A percentile compares a stretch with the other conserved stretches of the same genome.
phyloP scores from a whole-genome alignment of 805 yeast genomes.

The Ogataea nitratoaversa region DNA sequence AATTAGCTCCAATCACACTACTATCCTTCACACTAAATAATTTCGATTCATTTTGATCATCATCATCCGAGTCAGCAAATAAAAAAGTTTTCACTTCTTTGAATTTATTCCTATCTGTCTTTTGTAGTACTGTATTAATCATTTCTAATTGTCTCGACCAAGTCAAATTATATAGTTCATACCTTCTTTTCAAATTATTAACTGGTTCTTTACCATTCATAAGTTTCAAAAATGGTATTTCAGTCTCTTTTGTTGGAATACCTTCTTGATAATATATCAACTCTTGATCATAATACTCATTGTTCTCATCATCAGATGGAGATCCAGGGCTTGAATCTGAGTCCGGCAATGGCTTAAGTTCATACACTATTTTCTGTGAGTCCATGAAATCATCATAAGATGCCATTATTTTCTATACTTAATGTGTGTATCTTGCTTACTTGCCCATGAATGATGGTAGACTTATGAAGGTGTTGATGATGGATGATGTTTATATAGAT shows the following conservation, averaged over 20 bases:
- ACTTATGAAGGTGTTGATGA: too few species aligned
- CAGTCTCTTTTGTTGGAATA: constrained; percentile 11
- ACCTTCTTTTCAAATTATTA: constrained; percentile 34
- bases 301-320: neutral
- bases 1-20: constrained; percentile 3
- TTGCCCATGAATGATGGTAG: too few species aligned
- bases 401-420: neutral
- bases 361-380: constrained; percentile 31
- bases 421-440: neutral
- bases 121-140: constrained; percentile 28
- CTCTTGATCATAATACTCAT: constrained; percentile 5
- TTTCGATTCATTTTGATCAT: too few species aligned
- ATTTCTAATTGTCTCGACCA: constrained; percentile 32
- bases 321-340: neutral
- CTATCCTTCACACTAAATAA: neutral
- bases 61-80: constrained; percentile 7
- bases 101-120: constrained; percentile 34
- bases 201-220: constrained; percentile 41
- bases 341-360: constrained; percentile 13
- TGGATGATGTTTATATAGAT: too few species aligned
- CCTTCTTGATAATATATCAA: constrained; percentile 18
- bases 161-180: constrained; percentile 37
- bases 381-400: constrained; percentile 23
- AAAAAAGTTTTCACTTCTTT: constrained; percentile 27
- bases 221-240: constrained; percentile 39